Evolutionary conservation across 108 stramenopile genomes (phyloP), one percentile per base, ranked within the genome.

Genomic region (Schizochytrium sp.): DNA sequence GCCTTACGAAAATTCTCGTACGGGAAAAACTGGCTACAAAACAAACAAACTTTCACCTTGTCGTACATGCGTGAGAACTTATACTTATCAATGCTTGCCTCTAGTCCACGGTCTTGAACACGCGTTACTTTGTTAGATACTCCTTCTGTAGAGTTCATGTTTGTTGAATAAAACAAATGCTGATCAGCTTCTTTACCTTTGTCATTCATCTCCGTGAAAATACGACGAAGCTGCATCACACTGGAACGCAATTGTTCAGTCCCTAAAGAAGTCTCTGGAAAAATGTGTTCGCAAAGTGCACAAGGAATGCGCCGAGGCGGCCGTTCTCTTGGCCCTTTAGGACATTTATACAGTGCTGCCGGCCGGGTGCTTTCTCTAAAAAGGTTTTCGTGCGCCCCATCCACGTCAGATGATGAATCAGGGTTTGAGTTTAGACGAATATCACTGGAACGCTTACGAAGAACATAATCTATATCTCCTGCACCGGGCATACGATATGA

Each of bases 1-100:
- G 64, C 64, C 76, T 83, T 83, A 28, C 76, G 76, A 83, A 83
- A 83, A n/a, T 49, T 55, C 10, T 83, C 76, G 47, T 55, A 83
- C 15, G 76, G 76, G n/a, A 83, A 83, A 1, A 83, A 83, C 53
- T 83, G 76, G 47, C 53, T 55, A 53, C 76, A 83, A 40, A 83
- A 83, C 5, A 49, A n/a, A 55, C 76, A 83, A 5, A 83, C 76
- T 10, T 53, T 47, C 38, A 83, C 76, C 76, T 83, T 83, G 76
- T 83, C 76, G 28, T 83, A 83, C 76, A 83, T 83, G 47, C 76
- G 47, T 10, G 76, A 83, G n/a, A 55, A 83, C 28, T 40, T 56
- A 28, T 55, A 83, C 47, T 83, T 83, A n/a, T 83, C 53, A 28
- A 10, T 55, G 59, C 17, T n/a, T 19, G 59, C n/a, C 59, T 17